phyloP scores from a whole-genome alignment of 768 basidiomycete species.

The Dictyophora rubrovolvata region DNA sequence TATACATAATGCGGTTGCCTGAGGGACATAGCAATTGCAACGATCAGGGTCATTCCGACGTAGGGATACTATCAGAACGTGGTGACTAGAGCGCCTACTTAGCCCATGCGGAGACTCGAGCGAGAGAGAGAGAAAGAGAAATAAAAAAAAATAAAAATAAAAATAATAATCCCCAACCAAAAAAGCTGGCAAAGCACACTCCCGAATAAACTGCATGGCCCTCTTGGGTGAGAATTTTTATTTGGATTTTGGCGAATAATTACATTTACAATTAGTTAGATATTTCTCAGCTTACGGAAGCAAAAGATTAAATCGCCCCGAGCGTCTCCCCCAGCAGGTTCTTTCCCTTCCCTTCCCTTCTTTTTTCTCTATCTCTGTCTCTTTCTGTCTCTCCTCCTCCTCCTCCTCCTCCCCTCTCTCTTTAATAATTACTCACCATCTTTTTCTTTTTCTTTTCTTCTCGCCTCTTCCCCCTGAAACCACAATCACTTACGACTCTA shows the following conservation, averaged over 20 bases:
- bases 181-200: too few species aligned
- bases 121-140: not conserved
- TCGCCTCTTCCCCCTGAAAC: not conserved
- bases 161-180: too few species aligned
- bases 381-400: not conserved
- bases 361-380: not conserved
- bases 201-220: too few species aligned
- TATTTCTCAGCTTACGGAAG: not conserved
- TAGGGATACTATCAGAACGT: not conserved
- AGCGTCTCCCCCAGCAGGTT: not conserved
- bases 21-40: not conserved
- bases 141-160: not conserved
- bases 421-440: not conserved
- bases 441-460: not conserved
- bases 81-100: not conserved
- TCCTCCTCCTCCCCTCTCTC: not conserved
- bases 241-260: not conserved
- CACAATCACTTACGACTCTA: not conserved
- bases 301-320: not conserved
- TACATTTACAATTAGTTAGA: too few species aligned
- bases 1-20: not conserved
- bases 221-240: not conserved
- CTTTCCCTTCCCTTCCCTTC: not conserved
- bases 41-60: not conserved
- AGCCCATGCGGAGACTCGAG: not conserved